phyloP scores from a whole-genome alignment of 345 rosid species.

The Eutrema yunnanense region DNA sequence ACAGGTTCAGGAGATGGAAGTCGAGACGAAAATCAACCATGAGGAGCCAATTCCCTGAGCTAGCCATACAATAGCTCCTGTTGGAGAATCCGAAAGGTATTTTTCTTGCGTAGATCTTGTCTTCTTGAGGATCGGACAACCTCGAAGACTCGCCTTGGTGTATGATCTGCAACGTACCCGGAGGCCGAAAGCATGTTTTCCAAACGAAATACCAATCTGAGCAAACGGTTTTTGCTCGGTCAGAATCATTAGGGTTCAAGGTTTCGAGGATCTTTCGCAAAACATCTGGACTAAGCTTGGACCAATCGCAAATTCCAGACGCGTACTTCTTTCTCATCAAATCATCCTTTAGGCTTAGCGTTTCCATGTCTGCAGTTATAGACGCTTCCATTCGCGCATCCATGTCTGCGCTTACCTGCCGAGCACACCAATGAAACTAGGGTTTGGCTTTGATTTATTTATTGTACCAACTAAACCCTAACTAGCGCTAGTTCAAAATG shows the following conservation, averaged over 20 bases:
- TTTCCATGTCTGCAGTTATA: background rate
- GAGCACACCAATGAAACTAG: background rate
- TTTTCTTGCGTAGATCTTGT: background rate
- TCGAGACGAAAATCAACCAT: background rate
- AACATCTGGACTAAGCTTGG: background rate
- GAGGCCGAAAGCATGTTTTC: slow-evolving; percentile 4
- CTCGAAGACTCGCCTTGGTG: background rate
- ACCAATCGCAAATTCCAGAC: background rate
- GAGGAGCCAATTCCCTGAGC: background rate
- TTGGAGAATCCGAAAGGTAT: rapidly evolving
- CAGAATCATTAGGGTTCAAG: background rate
- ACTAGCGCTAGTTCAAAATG: background rate
- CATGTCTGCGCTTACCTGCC: background rate
- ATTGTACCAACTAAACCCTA: background rate
- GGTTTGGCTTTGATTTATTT: background rate
- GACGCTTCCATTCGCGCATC: too few relatives aligned
- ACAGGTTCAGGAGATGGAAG: background rate
- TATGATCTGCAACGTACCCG: background rate
- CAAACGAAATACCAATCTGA: background rate
- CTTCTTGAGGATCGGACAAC: too few relatives aligned
- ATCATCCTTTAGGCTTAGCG: background rate
- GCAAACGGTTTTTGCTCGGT: slow-evolving; percentile 12
- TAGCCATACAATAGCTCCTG: background rate
- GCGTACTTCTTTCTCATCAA: background rate
- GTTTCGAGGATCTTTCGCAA: background rate